Evolutionary conservation across 352 stramenopile species (phyloP).

Genomic region (Phytophthora quininea): DNA sequence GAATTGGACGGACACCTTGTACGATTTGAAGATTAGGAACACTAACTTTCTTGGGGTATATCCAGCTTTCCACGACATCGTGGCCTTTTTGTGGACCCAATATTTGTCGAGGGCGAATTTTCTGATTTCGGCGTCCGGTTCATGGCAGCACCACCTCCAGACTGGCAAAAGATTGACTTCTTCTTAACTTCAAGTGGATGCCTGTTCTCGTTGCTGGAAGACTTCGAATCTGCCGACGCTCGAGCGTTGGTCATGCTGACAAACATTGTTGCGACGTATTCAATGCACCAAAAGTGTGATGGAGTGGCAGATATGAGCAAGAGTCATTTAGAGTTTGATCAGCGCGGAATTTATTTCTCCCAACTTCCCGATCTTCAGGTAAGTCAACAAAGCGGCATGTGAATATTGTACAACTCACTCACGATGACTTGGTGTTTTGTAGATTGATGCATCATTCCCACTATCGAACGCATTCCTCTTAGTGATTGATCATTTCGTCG

Average conservation of each 20-base stretch:
- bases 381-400: conserved; percentile 3
- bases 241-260: conserved; percentile 81
- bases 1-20: conserved; percentile 78
- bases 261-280: conserved; percentile 67
- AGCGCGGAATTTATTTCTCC: conserved; percentile 86
- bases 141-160: conserved; percentile 61
- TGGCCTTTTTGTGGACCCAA: conserved; percentile 72
- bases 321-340: conserved; percentile 81
- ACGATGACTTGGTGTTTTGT: conserved; percentile 11
- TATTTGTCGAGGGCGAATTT: conserved; percentile 51
- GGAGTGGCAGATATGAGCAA: conserved; percentile 72
- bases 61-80: conserved; percentile 61
- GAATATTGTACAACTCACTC: background rate
- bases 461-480: conserved; percentile 84
- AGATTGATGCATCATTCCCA: conserved; percentile 87
- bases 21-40: conserved; percentile 74
- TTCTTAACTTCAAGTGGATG: conserved; percentile 66
- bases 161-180: conserved; percentile 88
- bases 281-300: conserved; percentile 63
- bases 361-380: conserved; percentile 86
- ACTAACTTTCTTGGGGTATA: conserved; percentile 84
- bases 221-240: conserved; percentile 71
- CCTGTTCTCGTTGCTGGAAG: conserved; percentile 83
- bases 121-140: conserved; percentile 70
- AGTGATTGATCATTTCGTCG: conserved; percentile 83